Evolutionary conservation across 768 basidiomycete species (phyloP), one percentile per base, ranked within the genome.

Genomic region (Dioszegia crocea): DNA sequence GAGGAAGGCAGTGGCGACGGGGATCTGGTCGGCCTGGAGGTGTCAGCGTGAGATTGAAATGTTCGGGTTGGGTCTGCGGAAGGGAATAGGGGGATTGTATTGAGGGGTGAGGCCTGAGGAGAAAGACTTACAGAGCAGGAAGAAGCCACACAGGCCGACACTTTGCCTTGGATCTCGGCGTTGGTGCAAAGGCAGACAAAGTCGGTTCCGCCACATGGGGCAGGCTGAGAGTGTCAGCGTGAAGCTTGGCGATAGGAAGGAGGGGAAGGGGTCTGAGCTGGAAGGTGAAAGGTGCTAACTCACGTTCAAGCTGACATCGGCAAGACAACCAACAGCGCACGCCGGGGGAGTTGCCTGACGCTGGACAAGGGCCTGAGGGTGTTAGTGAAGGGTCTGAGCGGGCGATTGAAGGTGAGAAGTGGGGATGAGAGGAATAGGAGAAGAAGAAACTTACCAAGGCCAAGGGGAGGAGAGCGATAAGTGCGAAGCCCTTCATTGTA

Each of bases 131-230:
- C 54, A 23, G 54, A 12, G 44, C 54, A 56, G 2, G 33, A n/a
- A 19, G 2, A 11, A 10, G 30, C 24, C 41, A 54, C 16, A 23
- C 52, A 56, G 17, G 29, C 17, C 11, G 31, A 21, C 41, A 56
- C 23, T 19, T 31, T 56, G 26, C n/a, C 43, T 30, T 44, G 33
- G 11, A 56, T 19, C 10, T 47, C 54, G 54, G 54, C n/a, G 36
- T 56, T 47, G n/a, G 40, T 45, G 44, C 54, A 56, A n/a, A 56
- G 41, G 26, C 54, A 56, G 40, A 33, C 41, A 45, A 56, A 44
- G 54, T 56, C 54, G 40, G 54, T 45, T 31, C 29, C 54, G 21
- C 41, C 39, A 43, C 54, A 56, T 9, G 41, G 40, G 41, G 54
- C 31, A 19, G 44, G 40, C 54, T 56, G 49, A 39, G 41, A 6